phyloP scores from a whole-genome alignment of 225 moss, liverwort and hornwort species.

The Physcomitrellopsis africana region DNA sequence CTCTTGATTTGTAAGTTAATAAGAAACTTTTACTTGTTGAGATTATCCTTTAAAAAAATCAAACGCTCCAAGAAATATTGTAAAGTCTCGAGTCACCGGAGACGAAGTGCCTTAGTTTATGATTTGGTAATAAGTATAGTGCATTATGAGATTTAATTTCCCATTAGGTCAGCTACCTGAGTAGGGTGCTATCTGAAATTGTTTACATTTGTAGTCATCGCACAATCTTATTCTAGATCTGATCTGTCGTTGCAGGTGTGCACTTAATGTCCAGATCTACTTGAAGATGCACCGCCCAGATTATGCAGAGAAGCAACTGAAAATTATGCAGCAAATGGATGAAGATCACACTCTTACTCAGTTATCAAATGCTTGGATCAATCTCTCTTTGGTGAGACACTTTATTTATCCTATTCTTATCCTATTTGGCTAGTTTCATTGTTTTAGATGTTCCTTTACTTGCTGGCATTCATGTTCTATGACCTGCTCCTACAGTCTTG shows the following conservation, averaged over 20 bases:
- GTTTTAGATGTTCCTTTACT: neutral
- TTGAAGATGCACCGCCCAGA: slow-evolving; percentile 84
- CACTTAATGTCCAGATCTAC: slow-evolving; percentile 81
- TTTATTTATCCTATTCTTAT: neutral
- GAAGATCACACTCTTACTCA: slow-evolving; percentile 87
- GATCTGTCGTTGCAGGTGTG: slow-evolving; percentile 51
- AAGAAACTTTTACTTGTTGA: neutral
- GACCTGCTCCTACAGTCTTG: neutral
- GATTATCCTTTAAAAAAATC: neutral
- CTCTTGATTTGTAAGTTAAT: slow-evolving; percentile 89
- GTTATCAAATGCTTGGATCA: slow-evolving; percentile 82
- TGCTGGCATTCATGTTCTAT: neutral
- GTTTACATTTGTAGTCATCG: neutral
- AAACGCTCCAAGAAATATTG: too few relatives aligned
- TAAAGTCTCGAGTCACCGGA: neutral
- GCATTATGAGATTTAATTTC: too few relatives aligned
- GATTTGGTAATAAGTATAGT: too few relatives aligned
- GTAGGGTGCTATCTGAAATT: neutral
- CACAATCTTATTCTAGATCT: neutral
- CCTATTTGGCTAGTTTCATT: neutral
- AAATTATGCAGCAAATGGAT: slow-evolving; percentile 85
- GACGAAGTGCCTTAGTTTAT: too few relatives aligned
- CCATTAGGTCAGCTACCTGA: neutral
- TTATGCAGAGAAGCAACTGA: slow-evolving; percentile 77
- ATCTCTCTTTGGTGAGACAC: slow-evolving; percentile 66